These are phyloP conservation scores for Podospora pseudopauciseta DNA, from an alignment of 495 filamentous ascomycete genomes.

Conservation along the genomic window DNA sequence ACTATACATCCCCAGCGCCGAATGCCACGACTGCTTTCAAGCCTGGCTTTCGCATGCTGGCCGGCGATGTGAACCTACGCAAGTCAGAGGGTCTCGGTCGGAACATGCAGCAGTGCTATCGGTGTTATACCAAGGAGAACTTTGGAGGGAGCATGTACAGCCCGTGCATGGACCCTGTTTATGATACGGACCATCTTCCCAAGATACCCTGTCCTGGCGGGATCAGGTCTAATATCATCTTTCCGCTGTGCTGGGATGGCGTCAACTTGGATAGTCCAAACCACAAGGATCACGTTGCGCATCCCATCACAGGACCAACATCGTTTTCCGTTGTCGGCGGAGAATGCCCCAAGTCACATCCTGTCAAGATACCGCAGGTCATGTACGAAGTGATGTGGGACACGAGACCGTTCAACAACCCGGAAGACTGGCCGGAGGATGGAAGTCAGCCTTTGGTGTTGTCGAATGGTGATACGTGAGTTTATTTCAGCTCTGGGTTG, in stretches of 20 bases:
- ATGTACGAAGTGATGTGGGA: conserved; percentile 22
- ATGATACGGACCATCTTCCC: conserved; percentile 10
- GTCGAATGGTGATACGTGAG: conserved; percentile 42
- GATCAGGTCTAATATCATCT: conserved; percentile 44
- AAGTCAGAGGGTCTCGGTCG: conserved; percentile 29
- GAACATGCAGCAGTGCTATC: conserved; percentile 29
- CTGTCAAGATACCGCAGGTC: conserved; percentile 28
- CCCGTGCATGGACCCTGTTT: conserved; percentile 2
- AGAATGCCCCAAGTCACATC: conserved; percentile 24
- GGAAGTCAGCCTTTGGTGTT: conserved; percentile 45
- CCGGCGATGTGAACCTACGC: conserved; percentile 53
- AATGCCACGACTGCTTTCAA: conserved; percentile 46
- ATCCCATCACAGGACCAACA: conserved; percentile 15
- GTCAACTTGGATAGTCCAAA: conserved; percentile 32
- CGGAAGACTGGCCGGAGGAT: conserved; percentile 37
- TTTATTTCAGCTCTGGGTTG: not conserved
- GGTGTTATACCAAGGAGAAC: not conserved
- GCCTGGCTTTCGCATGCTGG: conserved; percentile 68
- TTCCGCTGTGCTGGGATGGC: conserved; percentile 40
- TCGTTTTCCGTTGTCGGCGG: conserved; percentile 12
- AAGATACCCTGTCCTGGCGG: conserved; percentile 32
- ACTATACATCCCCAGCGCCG: conserved; percentile 36
- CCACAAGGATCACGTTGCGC: conserved; percentile 39
- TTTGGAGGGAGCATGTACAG: conserved; percentile 1
- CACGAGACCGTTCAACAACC: conserved; percentile 35